These are phyloP conservation scores for Acacia concinna DNA, from an alignment of 331 rosid species.

Conservation along the genomic window DNA sequence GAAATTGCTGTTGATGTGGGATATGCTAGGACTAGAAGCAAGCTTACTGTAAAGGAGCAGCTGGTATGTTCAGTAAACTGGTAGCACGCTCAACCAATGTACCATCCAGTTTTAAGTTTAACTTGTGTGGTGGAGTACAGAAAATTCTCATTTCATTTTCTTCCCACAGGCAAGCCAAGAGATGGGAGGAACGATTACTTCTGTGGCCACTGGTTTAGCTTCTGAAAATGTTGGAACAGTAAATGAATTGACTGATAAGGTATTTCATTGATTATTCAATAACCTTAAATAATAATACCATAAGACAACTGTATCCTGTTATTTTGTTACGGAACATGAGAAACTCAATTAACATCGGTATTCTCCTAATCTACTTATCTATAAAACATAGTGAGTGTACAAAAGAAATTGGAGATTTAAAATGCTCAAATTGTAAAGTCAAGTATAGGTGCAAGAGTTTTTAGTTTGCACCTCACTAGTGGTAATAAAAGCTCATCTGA, in stretches of 20 bases:
- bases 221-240: constrained; percentile 35
- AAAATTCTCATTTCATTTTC: constrained; percentile 1
- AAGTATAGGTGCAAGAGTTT: background rate
- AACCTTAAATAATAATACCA: background rate
- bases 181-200: constrained; percentile 21
- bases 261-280: background rate
- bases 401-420: background rate
- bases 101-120: constrained; percentile 8
- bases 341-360: background rate
- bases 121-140: background rate
- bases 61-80: constrained; percentile 54
- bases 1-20: constrained; percentile 40
- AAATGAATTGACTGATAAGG: constrained; percentile 42
- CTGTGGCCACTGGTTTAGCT: constrained; percentile 31
- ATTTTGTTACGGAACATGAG: background rate
- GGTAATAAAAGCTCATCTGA: background rate
- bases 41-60: constrained; percentile 38
- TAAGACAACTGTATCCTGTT: background rate
- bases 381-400: background rate
- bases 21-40: constrained; percentile 47
- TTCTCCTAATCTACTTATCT: too few species aligned
- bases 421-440: background rate
- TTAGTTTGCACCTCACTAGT: background rate
- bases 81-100: background rate
- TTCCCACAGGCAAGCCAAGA: background rate